phyloP scores from a whole-genome alignment of 352 stramenopile species.

The Blastocystis sp. region DNA sequence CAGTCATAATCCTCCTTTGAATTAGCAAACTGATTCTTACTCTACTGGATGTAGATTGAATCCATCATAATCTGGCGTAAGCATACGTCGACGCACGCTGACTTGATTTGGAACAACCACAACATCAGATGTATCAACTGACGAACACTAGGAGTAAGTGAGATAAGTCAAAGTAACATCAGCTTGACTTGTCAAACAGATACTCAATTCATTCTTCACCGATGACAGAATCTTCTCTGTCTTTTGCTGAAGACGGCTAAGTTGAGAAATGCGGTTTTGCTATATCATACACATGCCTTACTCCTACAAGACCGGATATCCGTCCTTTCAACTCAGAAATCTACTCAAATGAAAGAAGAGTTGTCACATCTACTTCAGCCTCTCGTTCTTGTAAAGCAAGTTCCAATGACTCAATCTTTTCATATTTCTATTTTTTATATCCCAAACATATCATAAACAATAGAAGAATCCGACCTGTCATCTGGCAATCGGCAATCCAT shows the following conservation, averaged over 20 bases:
- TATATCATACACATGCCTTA: background rate
- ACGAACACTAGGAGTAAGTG: background rate
- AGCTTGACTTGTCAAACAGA: background rate
- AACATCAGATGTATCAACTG: background rate
- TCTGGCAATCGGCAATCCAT: background rate
- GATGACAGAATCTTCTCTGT: conserved; percentile 47
- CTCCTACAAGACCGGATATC: background rate
- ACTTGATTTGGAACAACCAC: background rate
- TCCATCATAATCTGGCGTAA: background rate
- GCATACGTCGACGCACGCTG: background rate
- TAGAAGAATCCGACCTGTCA: background rate
- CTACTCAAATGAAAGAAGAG: too few species aligned
- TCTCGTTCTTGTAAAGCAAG: too few species aligned
- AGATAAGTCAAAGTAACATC: background rate
- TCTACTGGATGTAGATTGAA: background rate
- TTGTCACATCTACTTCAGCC: too few species aligned
- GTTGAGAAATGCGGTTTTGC: background rate
- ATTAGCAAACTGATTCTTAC: background rate
- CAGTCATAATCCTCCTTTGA: conserved; percentile 5
- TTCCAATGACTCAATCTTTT: background rate
- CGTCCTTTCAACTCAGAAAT: too few species aligned
- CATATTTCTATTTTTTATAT: background rate
- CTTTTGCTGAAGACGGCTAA: background rate
- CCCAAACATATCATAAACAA: background rate
- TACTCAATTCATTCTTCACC: conserved; percentile 16